Evolutionary conservation across 805 yeast genomes (phyloP).

Genomic region (Dipodascopsis tothii): DNA sequence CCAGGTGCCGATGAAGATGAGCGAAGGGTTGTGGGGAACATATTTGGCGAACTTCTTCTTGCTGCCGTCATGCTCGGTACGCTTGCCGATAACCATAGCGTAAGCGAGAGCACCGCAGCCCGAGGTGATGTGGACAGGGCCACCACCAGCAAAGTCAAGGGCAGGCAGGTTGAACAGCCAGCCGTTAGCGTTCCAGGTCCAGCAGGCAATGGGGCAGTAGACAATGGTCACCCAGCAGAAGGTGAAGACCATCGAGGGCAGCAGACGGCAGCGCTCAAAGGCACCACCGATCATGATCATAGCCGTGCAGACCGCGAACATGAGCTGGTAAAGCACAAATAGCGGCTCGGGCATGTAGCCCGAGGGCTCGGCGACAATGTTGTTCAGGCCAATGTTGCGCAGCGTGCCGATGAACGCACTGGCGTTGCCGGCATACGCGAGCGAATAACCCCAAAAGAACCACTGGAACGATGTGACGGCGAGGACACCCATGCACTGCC

Average conservation of each 20-base stretch:
- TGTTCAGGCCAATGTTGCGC: conserved; percentile 68
- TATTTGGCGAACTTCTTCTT: conserved; percentile 3
- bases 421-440: conserved; percentile 68
- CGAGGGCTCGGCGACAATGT: conserved; percentile 72
- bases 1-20: conserved; percentile 87
- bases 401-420: conserved; percentile 73
- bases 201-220: conserved; percentile 90
- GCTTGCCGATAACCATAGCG: conserved; percentile 84
- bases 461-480: conserved; percentile 84
- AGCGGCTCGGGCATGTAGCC: conserved; percentile 77
- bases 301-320: conserved; percentile 92
- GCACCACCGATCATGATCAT: conserved; percentile 96
- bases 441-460: conserved; percentile 97
- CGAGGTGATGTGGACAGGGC: conserved; percentile 92
- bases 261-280: conserved; percentile 90
- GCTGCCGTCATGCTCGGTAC: conserved; percentile 45
- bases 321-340: conserved; percentile 87
- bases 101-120: conserved; percentile 94
- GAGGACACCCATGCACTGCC: conserved; percentile 89
- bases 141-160: conserved; percentile 96
- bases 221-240: conserved; percentile 93
- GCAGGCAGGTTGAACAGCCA: conserved; percentile 82
- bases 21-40: conserved; percentile 76
- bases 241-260: conserved; percentile 92
- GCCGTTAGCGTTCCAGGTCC: conserved; percentile 95